These are phyloP conservation scores for Skeletonema costatum DNA, from an alignment of 108 stramenopile species.

Conservation along the genomic window DNA sequence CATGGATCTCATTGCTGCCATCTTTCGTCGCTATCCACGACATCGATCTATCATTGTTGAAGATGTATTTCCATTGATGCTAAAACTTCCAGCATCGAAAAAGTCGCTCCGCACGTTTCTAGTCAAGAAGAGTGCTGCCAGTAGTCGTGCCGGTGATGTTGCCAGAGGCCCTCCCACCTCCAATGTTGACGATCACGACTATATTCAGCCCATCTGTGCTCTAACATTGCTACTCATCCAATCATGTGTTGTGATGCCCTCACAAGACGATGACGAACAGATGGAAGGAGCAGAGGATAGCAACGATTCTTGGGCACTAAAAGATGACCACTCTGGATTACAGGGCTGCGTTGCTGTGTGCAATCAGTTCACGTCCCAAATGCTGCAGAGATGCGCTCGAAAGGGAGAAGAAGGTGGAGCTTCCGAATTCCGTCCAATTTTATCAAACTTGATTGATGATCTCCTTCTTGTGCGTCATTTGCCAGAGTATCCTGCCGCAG, in stretches of 20 bases:
- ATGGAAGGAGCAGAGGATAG: slow-evolving; percentile 30
- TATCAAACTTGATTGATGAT: slow-evolving; percentile 89
- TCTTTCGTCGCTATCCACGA: slow-evolving; percentile 73
- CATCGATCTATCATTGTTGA: slow-evolving; percentile 88
- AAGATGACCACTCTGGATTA: slow-evolving; percentile 57
- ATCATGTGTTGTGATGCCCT: slow-evolving; percentile 68
- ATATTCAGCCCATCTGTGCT: slow-evolving; percentile 85
- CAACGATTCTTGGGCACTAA: slow-evolving; percentile 19
- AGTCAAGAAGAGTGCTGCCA: slow-evolving; percentile 48
- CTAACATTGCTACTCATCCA: slow-evolving; percentile 82
- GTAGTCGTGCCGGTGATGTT: neutral
- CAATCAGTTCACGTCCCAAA: slow-evolving; percentile 61
- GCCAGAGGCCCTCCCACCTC: slow-evolving; percentile 6
- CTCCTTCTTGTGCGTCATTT: slow-evolving; percentile 71
- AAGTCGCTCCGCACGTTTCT: slow-evolving; percentile 75
- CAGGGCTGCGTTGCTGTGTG: slow-evolving; percentile 57
- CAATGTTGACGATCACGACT: slow-evolving; percentile 31
- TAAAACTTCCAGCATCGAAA: slow-evolving; percentile 86
- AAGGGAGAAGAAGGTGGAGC: slow-evolving; percentile 90
- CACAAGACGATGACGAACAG: slow-evolving; percentile 33
- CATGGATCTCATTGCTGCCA: slow-evolving; percentile 65
- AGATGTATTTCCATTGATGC: slow-evolving; percentile 89
- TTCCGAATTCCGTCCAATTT: slow-evolving; percentile 87
- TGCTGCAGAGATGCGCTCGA: slow-evolving; percentile 69
- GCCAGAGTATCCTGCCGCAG: slow-evolving; percentile 92